Evolutionary conservation across 2,329 filamentous ascomycete species (phyloP).

Genomic region (Aureobasidium zeae): DNA sequence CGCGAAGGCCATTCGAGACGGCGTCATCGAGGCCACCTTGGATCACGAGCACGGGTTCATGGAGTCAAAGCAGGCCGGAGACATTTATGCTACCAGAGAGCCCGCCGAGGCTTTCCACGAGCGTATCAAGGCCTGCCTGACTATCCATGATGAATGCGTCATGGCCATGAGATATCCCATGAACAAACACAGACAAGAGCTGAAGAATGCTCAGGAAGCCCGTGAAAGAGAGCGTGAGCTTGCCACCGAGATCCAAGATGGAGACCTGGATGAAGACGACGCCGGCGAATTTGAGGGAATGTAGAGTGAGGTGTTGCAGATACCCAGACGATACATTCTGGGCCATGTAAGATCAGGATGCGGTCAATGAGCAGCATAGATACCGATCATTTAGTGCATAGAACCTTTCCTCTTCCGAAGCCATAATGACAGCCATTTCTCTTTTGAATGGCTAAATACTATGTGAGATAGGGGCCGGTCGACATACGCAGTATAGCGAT

Average conservation of each 20-base stretch:
- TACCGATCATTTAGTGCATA: conserved; percentile 10
- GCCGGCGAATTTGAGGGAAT: conserved; percentile 84
- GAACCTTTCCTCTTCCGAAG: conserved; percentile 8
- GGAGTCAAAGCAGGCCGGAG: conserved; percentile 95
- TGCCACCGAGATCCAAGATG: conserved; percentile 97
- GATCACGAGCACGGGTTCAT: conserved; percentile 94
- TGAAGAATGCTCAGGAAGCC: conserved; percentile 98
- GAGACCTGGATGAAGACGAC: conserved; percentile 93
- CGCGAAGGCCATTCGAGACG: conserved; percentile 94
- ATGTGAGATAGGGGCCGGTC: too few species aligned
- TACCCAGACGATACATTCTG: conserved; percentile 1
- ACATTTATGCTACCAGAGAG: conserved; percentile 92
- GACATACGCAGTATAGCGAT: too few species aligned
- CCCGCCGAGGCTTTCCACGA: conserved; percentile 97
- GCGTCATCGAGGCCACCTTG: conserved; percentile 89
- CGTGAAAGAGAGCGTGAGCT: conserved; percentile 91
- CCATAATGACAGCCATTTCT: conserved; percentile 12
- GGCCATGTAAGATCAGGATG: conserved; percentile 11
- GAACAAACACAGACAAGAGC: conserved; percentile 94
- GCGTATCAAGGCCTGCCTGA: conserved; percentile 82
- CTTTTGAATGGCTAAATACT: not conserved
- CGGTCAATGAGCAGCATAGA: conserved; percentile 11
- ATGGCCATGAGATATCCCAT: conserved; percentile 99
- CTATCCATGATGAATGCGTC: conserved; percentile 92
- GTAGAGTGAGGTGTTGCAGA: conserved; percentile 41